Conservation (phyloP, 345 rosid genomes). For the Arabidopsis thaliana region TAIR10.1 NC_003076.8:25720001-25720500, state of each 20-base stretch:
- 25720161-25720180: constrained; percentile 55
- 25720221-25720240: constrained; percentile 84
- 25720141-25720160: not conserved
- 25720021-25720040: constrained; percentile 80
- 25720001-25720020: constrained; percentile 95
- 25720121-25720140: not conserved
- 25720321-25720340: constrained; percentile 86
- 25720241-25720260: constrained; percentile 79
- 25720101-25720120: not conserved
- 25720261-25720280: constrained; percentile 84
- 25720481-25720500: not conserved
- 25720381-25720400: constrained; percentile 90
- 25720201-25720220: constrained; percentile 83
- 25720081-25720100: constrained; percentile 66
- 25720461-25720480: constrained; percentile 89
- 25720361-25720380: constrained; percentile 91
- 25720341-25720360: constrained; percentile 91
- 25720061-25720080: constrained; percentile 99
- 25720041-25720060: constrained; percentile 80
- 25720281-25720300: constrained; percentile 84
- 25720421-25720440: constrained; percentile 86
- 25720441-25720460: constrained; percentile 97
- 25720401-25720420: constrained; percentile 89
- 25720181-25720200: constrained; percentile 79
- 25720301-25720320: constrained; percentile 73